Conservation (phyloP, 768 basidiomycete species). For the Tephrocybe rancida region DNA sequence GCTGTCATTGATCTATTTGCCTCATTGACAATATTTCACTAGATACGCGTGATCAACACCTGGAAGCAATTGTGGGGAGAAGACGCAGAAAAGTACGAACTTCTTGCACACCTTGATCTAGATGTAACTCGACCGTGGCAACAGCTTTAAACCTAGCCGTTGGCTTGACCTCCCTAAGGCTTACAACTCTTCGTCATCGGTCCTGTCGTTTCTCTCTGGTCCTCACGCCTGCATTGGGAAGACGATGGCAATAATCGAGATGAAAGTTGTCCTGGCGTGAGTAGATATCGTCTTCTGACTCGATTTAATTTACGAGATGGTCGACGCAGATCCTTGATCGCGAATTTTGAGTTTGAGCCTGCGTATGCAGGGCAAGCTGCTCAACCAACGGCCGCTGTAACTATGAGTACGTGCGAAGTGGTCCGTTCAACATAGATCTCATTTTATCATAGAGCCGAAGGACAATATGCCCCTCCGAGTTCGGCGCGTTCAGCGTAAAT, state of each 20-base stretch:
- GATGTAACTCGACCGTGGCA: background rate
- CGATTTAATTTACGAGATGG: background rate
- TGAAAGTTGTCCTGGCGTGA: conserved; percentile 42
- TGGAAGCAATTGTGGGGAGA: conserved; percentile 52
- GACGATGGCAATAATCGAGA: conserved; percentile 46
- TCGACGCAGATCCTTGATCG: conserved; percentile 34
- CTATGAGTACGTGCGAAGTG: conserved; percentile 41
- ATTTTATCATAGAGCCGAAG: conserved; percentile 31
- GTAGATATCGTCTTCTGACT: conserved; percentile 2
- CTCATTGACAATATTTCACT: background rate
- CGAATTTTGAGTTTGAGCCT: conserved; percentile 47
- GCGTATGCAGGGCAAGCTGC: conserved; percentile 40
- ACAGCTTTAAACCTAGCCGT: conserved; percentile 46
- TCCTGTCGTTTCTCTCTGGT: conserved; percentile 41
- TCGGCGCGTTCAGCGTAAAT: conserved; percentile 10
- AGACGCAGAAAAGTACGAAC: conserved; percentile 47
- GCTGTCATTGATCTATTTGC: background rate
- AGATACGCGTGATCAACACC: conserved; percentile 55
- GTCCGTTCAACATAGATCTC: background rate
- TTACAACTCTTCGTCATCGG: conserved; percentile 35
- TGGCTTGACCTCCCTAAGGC: conserved; percentile 43
- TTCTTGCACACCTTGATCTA: background rate
- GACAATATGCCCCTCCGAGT: conserved; percentile 40
- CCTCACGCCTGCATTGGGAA: conserved; percentile 47
- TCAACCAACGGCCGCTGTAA: conserved; percentile 45